Evolutionary conservation across 2,329 filamentous ascomycete genomes (phyloP), one percentile per base, ranked within the genome.

Genomic region (Colletotrichum sp.): DNA sequence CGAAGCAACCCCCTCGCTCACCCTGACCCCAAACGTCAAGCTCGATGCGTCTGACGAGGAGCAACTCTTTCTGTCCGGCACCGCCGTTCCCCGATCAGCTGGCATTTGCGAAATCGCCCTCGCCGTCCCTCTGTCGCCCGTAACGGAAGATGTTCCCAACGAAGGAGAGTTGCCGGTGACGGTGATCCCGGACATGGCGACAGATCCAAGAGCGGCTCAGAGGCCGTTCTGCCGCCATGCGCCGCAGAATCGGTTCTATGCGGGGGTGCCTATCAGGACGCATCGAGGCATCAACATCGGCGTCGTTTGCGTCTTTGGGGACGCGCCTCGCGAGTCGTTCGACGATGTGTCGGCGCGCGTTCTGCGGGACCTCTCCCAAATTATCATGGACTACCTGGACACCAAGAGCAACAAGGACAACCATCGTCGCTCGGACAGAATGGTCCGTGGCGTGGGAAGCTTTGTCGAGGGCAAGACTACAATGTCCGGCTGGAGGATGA

Each of bases 1-100:
- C 66, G 89, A 91, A 76, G 87, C 88, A 5, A 88, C 88, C 1
- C 83, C 83, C 1, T 82, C 82, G 1, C 80, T 86, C 2, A 83
- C 84, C 0, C 78, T 90, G 5, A 79, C 81, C 59, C 82, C 71
- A 78, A 80, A 27, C 34, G 78, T 5, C 67, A 68, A 22, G 55
- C 61, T 4, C 4, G 22, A 28, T 2, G 34, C 60, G 12, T 39
- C 25, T 13, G 16, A 39, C 1, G 72, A 71, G 4, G 71, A 77
- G 13, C 52, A 78, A 6, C 39, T 81, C 6, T 77, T 79, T 74
- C 77, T 83, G 2, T 80, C 80, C 65, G 81, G 82, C 2, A 81
- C 79, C 8, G 80, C 81, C 8, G 77, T 84, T 4, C 83, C 82
- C 3, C 79, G 83, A 8, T 36, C 75, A 1, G 69, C 72, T 19